A percentile compares a stretch with the other conserved stretches of the same genome.
These are phyloP conservation scores for Pilaira anomala DNA, from an alignment of 192 early-diverging fungal species.

Conservation along the genomic window DNA sequence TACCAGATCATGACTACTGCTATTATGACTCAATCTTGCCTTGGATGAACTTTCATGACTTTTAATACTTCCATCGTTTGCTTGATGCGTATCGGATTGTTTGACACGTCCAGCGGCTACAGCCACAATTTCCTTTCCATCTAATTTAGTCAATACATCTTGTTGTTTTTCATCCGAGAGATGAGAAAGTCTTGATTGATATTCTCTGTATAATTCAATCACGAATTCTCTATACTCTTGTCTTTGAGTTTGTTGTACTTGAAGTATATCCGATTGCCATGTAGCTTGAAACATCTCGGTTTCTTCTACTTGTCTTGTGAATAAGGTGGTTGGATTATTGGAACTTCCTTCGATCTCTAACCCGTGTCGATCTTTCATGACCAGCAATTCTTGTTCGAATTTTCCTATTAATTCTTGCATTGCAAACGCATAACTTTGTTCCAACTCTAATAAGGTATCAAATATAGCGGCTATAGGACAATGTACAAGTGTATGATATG, in stretches of 20 bases:
- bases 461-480: constrained; percentile 54
- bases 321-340: constrained; percentile 16
- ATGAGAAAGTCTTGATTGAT: constrained; percentile 31
- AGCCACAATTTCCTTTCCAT: constrained; percentile 54
- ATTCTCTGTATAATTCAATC: constrained; percentile 49
- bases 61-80: not conserved
- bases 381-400: constrained; percentile 2
- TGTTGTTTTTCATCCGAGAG: constrained; percentile 1
- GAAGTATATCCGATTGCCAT: constrained; percentile 49
- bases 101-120: constrained; percentile 30
- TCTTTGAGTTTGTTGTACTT: constrained; percentile 45
- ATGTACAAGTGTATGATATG: constrained; percentile 55
- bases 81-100: not conserved
- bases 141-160: constrained; percentile 21
- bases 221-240: constrained; percentile 57
- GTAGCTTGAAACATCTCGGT: constrained; percentile 50
- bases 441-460: constrained; percentile 53
- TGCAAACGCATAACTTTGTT: constrained; percentile 48
- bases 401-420: constrained; percentile 38
- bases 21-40: not conserved
- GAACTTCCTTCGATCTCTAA: constrained; percentile 19
- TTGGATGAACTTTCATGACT: not conserved
- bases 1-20: not conserved
- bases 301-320: constrained; percentile 44
- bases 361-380: constrained; percentile 15